These are phyloP conservation scores for Lachancea meyersii DNA, from an alignment of 805 yeast species.

Conservation along the genomic window DNA sequence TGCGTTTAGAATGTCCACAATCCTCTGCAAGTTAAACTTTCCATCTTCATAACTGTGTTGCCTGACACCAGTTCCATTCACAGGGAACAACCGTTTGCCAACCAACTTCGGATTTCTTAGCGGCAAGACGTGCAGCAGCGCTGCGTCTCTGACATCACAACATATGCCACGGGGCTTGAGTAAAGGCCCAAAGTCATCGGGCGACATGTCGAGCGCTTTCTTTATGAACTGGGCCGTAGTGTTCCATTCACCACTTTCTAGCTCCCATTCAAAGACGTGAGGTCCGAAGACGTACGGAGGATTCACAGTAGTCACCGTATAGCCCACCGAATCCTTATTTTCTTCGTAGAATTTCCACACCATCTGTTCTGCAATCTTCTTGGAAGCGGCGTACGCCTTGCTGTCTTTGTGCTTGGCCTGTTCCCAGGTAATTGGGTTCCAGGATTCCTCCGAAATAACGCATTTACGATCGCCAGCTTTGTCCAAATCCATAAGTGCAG, in stretches of 20 bases:
- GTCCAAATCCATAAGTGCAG: constrained; percentile 38
- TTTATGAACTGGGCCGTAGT: constrained; percentile 39
- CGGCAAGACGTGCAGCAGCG: constrained; percentile 49
- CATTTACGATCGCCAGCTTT: constrained; percentile 33
- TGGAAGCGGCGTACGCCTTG: constrained; percentile 51
- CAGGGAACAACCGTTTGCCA: constrained; percentile 33
- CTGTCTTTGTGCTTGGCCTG: constrained; percentile 34
- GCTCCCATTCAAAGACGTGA: constrained; percentile 41
- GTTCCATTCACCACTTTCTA: constrained; percentile 37
- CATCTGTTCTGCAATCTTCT: constrained; percentile 52
- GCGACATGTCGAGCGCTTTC: constrained; percentile 22
- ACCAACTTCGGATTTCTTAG: constrained; percentile 35
- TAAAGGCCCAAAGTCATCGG: constrained; percentile 19
- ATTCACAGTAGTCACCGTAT: constrained; percentile 44
- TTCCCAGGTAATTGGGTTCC: constrained; percentile 53
- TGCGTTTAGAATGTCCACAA: constrained; percentile 31
- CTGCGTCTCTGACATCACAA: constrained; percentile 59
- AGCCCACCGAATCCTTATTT: constrained; percentile 32
- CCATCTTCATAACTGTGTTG: constrained; percentile 20
- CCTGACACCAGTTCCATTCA: constrained; percentile 19
- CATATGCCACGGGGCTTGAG: constrained; percentile 26
- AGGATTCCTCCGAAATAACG: constrained; percentile 40
- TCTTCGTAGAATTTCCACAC: constrained; percentile 50
- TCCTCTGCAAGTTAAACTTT: constrained; percentile 23
- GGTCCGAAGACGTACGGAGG: constrained; percentile 60